phyloP scores from a whole-genome alignment of 2,329 filamentous ascomycete species.

The Cordyceps tenuipes region DNA sequence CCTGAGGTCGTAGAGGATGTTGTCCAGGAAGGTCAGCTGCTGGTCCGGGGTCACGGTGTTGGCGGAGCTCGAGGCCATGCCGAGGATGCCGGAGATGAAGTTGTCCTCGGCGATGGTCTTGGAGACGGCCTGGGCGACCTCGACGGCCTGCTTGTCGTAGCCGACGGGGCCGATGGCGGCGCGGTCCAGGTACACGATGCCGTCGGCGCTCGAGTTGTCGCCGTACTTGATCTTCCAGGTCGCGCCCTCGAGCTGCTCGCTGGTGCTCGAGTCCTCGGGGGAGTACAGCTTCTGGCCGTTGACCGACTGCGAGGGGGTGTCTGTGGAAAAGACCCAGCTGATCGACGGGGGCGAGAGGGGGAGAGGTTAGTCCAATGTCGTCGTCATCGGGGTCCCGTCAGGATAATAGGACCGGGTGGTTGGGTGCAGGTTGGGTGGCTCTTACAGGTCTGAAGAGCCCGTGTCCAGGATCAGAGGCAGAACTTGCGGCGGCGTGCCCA shows the following conservation, averaged over 20 bases:
- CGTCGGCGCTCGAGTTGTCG: constrained; percentile 54
- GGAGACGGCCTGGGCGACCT: constrained; percentile 54
- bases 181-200: constrained; percentile 57
- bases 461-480: constrained; percentile 66
- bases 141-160: constrained; percentile 54
- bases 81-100: constrained; percentile 29
- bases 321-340: constrained; percentile 62
- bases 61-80: constrained; percentile 23
- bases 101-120: constrained; percentile 25
- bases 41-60: constrained; percentile 26
- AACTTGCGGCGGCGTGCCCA: constrained; percentile 50
- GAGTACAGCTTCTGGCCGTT: constrained; percentile 50
- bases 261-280: constrained; percentile 34
- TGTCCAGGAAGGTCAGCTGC: constrained; percentile 29
- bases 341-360: constrained; percentile 24
- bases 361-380: too few species aligned
- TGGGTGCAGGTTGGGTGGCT: background rate
- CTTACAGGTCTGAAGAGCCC: constrained; percentile 40
- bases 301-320: constrained; percentile 39
- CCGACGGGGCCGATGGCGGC: constrained; percentile 53
- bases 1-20: constrained; percentile 22
- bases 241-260: constrained; percentile 30
- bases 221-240: constrained; percentile 57
- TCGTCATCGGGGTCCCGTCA: too few species aligned
- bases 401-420: too few species aligned